A percentile compares a stretch with the other conserved stretches of the same genome.
phyloP scores from a whole-genome alignment of 805 yeast genomes.

The Nakazawaea anatomiae region DNA sequence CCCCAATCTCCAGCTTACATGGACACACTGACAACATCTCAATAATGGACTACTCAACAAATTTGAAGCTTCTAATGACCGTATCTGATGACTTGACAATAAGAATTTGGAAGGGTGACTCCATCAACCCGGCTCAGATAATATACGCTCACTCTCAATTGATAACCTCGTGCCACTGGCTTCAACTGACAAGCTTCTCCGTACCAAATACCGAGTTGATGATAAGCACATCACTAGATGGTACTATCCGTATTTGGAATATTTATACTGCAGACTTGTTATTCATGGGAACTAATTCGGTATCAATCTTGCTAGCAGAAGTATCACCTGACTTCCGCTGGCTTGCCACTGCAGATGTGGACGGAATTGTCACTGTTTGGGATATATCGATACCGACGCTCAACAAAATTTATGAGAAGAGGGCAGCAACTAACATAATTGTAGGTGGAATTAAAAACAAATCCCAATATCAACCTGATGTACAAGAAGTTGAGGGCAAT shows the following conservation, averaged over 20 bases:
- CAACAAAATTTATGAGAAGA: neutral
- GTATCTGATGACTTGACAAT: conserved; percentile 74
- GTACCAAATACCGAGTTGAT: conserved; percentile 15
- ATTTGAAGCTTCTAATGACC: conserved; percentile 54
- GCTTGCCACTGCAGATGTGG: conserved; percentile 61
- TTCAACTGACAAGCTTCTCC: conserved; percentile 21
- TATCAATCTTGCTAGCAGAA: conserved; percentile 48
- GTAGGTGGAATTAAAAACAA: conserved; percentile 1
- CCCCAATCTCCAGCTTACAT: conserved; percentile 35
- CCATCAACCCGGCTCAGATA: conserved; percentile 43
- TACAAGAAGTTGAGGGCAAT: conserved; percentile 7
- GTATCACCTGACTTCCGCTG: conserved; percentile 43
- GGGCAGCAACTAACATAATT: neutral
- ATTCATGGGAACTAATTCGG: conserved; percentile 28
- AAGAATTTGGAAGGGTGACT: conserved; percentile 70
- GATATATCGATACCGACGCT: conserved; percentile 23
- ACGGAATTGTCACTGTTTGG: conserved; percentile 55
- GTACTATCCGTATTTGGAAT: conserved; percentile 66
- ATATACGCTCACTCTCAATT: conserved; percentile 54
- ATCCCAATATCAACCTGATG: conserved; percentile 19
- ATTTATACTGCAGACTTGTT: conserved; percentile 34
- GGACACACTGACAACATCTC: conserved; percentile 68
- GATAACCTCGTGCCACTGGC: conserved; percentile 52
- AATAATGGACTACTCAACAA: conserved; percentile 45
- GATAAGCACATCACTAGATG: conserved; percentile 63